Base-by-base conservation (phyloP, 169 alveolate species). In the Ichthyophthirius multifiliis region DNA sequence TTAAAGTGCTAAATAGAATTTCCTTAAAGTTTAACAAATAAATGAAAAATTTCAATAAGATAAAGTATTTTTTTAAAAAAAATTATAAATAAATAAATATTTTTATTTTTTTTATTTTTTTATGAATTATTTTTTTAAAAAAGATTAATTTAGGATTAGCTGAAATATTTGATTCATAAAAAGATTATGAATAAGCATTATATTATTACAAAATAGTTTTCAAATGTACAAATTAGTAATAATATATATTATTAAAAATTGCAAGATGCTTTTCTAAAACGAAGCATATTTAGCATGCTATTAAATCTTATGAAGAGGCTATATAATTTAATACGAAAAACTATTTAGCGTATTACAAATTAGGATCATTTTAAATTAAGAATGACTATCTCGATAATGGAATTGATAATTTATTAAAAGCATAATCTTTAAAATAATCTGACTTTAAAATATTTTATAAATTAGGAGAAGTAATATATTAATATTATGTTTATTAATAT, bases 311-410 rank as follows among this genome's bases (percentile, higher is more conserved):
- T 64, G 20, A 84, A 34, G 74, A 84, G 39, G 92, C 94, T 5
- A 83, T 78, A 15, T 62, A 80, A 10, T 37, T 65, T 15, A 82
- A 82, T 64, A 47, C 77, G 15, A 62, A 76, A 48, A 73, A 74
- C 13, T 81, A 85, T 39, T 65, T 83, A 31, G 87, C 91, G 1
- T 85, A 75, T 35, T 74, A 79, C 18, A 85, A 86, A 31, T 82
- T 89, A 16, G 94, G 92, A 23, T 83, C 89, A 90, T 83, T 83
- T 43, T 76, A 78, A 32, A 63, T 86, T n/a, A 84, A 88, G 37
- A 82, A 75, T 37, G n/a, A n/a, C n/a, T n/a, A n/a, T n/a, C n/a
- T n/a, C n/a, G n/a, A n/a, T n/a, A n/a, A 84, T 31, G 95, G 95
- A n/a, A 80, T 90, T 13, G 86, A 90, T 20, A 83, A 84, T 39